These are phyloP conservation scores for Mycena galericulata DNA, from an alignment of 768 basidiomycete species.

Conservation along the genomic window DNA sequence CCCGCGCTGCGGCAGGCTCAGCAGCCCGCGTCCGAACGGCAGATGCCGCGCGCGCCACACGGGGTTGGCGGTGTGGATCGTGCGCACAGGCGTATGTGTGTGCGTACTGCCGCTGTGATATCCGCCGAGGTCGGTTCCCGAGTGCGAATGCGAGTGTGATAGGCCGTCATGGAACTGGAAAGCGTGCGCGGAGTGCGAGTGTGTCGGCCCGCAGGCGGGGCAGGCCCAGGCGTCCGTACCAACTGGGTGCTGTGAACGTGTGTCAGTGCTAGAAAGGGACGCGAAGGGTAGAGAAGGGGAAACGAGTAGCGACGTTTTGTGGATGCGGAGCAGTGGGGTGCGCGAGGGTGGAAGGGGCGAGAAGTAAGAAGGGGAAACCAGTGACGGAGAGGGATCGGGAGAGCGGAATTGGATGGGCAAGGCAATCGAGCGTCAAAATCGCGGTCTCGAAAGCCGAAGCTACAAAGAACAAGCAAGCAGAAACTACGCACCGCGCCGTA, in stretches of 20 bases:
- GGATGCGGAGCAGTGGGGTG: no score
- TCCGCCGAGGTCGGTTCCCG: no score
- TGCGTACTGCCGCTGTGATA: neutral
- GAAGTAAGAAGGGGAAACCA: no score
- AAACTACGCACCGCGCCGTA: conserved; percentile 5
- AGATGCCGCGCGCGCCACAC: conserved; percentile 95
- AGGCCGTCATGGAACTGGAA: no score
- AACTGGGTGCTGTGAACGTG: neutral
- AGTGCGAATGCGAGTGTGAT: no score
- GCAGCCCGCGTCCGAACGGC: conserved; percentile 90
- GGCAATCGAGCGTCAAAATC: no score
- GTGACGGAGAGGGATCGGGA: no score
- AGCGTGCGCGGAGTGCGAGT: neutral
- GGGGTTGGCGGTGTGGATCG: conserved; percentile 84
- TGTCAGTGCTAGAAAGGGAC: neutral
- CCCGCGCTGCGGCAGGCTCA: conserved; percentile 91
- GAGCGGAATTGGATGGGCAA: no score
- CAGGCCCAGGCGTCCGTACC: conserved; percentile 13
- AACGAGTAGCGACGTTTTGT: no score
- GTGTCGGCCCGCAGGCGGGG: conserved; percentile 9
- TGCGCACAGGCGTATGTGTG: conserved; percentile 55
- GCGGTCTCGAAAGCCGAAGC: no score
- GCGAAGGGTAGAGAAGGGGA: no score
- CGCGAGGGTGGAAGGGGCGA: no score
- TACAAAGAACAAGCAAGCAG: neutral